Evolutionary conservation across 192 early-diverging fungal species (phyloP).

Genomic region (Dimargaris verticillata): DNA sequence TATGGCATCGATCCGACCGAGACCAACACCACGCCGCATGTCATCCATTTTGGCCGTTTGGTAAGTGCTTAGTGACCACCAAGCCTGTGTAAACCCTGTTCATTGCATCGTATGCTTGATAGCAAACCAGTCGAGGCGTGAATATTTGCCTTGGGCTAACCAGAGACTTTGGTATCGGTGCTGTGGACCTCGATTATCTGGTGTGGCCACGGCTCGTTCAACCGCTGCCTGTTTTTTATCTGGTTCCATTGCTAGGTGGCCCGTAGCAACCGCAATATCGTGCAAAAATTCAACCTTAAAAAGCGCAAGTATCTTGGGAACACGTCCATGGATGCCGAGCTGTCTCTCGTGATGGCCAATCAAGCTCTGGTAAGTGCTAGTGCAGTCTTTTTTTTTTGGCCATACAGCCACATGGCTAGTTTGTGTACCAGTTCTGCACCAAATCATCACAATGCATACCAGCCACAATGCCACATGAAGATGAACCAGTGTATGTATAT

Average conservation of each 20-base stretch:
- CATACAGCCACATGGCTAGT: too few species aligned
- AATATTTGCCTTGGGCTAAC: background rate
- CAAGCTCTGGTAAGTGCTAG: conserved; percentile 38
- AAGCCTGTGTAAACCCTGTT: background rate
- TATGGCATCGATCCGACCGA: conserved; percentile 37
- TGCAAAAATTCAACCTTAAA: conserved; percentile 84
- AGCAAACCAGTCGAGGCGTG: background rate
- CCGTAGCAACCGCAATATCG: conserved; percentile 46
- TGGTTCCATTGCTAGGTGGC: conserved; percentile 27
- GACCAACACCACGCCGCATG: conserved; percentile 15
- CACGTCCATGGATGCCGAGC: conserved; percentile 95
- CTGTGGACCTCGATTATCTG: background rate
- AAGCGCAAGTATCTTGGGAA: conserved; percentile 89
- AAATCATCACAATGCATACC: too few species aligned
- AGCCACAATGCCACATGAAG: too few species aligned
- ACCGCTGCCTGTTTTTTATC: background rate
- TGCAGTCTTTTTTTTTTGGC: too few species aligned
- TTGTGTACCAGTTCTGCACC: too few species aligned
- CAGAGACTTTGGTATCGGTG: background rate
- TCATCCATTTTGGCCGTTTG: conserved; percentile 53
- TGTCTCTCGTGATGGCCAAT: conserved; percentile 94
- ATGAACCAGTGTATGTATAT: too few species aligned
- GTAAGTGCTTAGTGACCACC: conserved; percentile 15
- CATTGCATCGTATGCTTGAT: background rate
- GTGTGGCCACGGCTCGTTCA: too few species aligned